These are phyloP conservation scores for Backusella morwellensis DNA, from an alignment of 192 early-diverging fungal species.

Conservation along the genomic window DNA sequence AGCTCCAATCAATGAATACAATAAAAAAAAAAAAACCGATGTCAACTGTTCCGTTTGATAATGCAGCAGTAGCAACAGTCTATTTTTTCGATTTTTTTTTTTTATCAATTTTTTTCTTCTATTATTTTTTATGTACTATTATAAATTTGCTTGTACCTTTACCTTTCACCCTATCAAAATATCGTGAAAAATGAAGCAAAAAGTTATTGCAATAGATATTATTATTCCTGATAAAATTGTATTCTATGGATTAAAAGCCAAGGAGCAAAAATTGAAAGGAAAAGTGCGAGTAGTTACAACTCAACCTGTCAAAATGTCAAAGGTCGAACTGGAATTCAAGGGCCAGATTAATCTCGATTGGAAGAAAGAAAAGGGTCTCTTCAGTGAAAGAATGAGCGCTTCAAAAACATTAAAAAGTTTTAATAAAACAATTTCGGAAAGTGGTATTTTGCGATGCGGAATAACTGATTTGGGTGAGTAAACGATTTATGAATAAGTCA, in stretches of 20 bases:
- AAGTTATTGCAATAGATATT: conserved; percentile 29
- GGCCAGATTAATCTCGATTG: conserved; percentile 22
- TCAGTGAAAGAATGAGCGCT: conserved; percentile 20
- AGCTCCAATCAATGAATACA: background rate
- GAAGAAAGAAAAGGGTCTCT: conserved; percentile 20
- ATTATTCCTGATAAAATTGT: conserved; percentile 14
- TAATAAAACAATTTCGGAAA: conserved; percentile 20
- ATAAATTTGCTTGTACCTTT: background rate
- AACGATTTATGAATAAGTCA: background rate
- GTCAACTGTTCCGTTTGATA: background rate
- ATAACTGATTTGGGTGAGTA: conserved; percentile 24
- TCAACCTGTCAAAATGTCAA: conserved; percentile 20
- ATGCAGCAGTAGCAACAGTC: background rate
- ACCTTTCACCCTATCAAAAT: background rate
- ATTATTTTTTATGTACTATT: background rate
- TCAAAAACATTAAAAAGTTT: conserved; percentile 18
- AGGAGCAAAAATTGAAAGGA: conserved; percentile 33
- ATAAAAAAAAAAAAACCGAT: background rate
- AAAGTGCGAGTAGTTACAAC: conserved; percentile 31
- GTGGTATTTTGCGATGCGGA: conserved; percentile 26
- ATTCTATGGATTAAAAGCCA: conserved; percentile 23
- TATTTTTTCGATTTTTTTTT: background rate
- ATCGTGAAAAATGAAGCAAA: conserved; percentile 17
- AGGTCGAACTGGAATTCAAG: conserved; percentile 31
- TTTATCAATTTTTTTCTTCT: background rate